Evolutionary conservation across 441 rosid genomes (phyloP).

Genomic region (Adansonia grandidieri): DNA sequence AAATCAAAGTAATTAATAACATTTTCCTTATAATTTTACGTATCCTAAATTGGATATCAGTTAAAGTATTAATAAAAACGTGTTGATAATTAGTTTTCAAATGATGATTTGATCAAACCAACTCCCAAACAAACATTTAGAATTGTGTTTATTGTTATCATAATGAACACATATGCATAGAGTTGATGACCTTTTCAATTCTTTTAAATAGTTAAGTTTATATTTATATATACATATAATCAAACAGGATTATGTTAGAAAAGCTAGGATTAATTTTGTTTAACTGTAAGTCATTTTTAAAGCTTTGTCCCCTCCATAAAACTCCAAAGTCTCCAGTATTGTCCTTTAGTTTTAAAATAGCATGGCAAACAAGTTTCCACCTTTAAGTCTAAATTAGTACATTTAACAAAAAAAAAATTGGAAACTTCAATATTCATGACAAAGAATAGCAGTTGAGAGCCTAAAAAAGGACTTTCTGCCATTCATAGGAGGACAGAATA

Average conservation of each 20-base stretch:
- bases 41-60: not conserved
- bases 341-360: too few relatives aligned
- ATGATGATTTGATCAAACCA: constrained; percentile 1
- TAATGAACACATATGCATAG: not conserved
- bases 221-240: not conserved
- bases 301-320: constrained; percentile 31
- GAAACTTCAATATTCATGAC: not conserved
- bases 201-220: not conserved
- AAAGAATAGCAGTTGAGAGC: too few relatives aligned
- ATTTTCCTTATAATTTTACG: not conserved
- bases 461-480: not conserved
- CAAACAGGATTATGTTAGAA: not conserved
- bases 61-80: too few relatives aligned
- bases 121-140: constrained; percentile 6
- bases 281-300: not conserved
- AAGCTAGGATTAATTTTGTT: constrained; percentile 36
- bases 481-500: not conserved
- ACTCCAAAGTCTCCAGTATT: constrained; percentile 39
- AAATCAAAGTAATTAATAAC: too few relatives aligned
- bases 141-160: not conserved
- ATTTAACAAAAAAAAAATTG: too few relatives aligned
- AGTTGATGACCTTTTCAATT: not conserved
- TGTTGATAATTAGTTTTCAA: not conserved
- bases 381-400: too few relatives aligned
- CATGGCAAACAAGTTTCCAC: too few relatives aligned